These are phyloP conservation scores for Neurospora sp. DNA, from an alignment of 495 filamentous ascomycete genomes.

Conservation along the genomic window DNA sequence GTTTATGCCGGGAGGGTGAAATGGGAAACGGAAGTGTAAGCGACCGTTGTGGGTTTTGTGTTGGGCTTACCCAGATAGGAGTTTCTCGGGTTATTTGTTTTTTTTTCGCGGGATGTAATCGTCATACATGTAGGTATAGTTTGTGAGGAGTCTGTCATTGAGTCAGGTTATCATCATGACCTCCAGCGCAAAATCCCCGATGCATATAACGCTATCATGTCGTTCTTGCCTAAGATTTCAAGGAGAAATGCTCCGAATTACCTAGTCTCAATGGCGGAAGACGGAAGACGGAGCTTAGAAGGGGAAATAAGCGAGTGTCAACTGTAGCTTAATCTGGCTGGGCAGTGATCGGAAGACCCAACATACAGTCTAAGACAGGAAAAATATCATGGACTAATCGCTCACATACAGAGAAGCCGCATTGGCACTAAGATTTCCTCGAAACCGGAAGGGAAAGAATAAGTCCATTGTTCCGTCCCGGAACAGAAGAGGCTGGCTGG, in stretches of 20 bases:
- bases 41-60: neutral
- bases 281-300: neutral
- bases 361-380: neutral
- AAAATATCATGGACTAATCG: neutral
- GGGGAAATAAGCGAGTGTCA: neutral
- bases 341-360: neutral
- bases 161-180: neutral
- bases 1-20: neutral
- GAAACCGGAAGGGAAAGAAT: neutral
- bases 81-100: neutral
- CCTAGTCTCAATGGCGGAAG: neutral
- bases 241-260: neutral
- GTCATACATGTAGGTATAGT: neutral
- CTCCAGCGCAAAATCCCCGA: neutral
- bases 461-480: neutral
- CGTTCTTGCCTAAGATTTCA: neutral
- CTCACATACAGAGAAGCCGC: neutral
- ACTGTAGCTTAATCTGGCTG: neutral
- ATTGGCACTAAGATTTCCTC: neutral
- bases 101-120: neutral
- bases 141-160: neutral
- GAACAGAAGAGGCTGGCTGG: neutral
- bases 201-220: neutral
- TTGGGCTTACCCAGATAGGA: neutral
- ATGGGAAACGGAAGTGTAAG: neutral